A percentile compares a stretch with the other conserved stretches of the same genome.
Conservation (phyloP, 768 basidiomycete genomes). For the Leccinum imitatum region DNA sequence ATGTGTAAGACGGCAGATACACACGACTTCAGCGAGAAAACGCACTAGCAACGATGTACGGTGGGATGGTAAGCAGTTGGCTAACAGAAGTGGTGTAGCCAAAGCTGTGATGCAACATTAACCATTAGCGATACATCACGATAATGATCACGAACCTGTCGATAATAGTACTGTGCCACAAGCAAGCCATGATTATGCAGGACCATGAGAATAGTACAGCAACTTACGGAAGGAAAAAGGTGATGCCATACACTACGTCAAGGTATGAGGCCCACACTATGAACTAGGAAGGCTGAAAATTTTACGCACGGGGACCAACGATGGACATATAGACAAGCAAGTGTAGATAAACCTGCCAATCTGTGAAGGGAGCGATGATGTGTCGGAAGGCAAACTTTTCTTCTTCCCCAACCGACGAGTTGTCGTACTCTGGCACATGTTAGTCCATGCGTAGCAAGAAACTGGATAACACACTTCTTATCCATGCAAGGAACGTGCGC, state of each 20-base stretch:
- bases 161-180: not conserved
- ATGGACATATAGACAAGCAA: constrained; percentile 44
- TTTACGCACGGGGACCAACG: constrained; percentile 53
- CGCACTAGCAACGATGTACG: constrained; percentile 63
- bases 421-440: constrained; percentile 43
- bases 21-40: not conserved
- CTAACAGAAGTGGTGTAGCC: constrained; percentile 56
- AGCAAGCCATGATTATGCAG: not conserved
- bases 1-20: not conserved
- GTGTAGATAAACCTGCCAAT: constrained; percentile 56
- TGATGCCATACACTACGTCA: constrained; percentile 61
- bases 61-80: constrained; percentile 67
- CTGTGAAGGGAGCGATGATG: constrained; percentile 49
- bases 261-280: not conserved
- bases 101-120: constrained; percentile 41
- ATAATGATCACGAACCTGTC: not conserved
- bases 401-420: constrained; percentile 34
- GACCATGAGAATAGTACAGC: not conserved
- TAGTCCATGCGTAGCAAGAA: constrained; percentile 47
- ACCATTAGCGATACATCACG: not conserved
- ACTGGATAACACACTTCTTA: constrained; percentile 12
- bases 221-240: constrained; percentile 67
- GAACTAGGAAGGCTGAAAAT: not conserved
- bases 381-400: constrained; percentile 58
- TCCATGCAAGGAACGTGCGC: constrained; percentile 18